A percentile compares a stretch with the other conserved stretches of the same genome.
Conservation (phyloP, 78 protist genomes). For the Monosiga brevicollis region DNA sequence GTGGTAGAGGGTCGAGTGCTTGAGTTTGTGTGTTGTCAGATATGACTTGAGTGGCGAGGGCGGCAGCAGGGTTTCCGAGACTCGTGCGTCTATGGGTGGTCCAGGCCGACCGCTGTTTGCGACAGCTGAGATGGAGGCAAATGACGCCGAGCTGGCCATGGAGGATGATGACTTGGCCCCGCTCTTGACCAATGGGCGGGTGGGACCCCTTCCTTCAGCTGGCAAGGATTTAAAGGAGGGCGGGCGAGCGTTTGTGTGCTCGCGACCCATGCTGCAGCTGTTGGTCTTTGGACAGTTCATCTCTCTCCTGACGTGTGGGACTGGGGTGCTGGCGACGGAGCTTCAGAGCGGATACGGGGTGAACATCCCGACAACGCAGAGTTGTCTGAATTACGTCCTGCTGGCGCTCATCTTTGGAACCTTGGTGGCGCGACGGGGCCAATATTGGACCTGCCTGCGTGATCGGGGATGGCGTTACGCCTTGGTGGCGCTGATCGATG, state of each 20-base stretch:
- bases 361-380: conserved; percentile 50
- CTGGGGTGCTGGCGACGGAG: conserved; percentile 45
- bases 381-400: conserved; percentile 38
- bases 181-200: no score
- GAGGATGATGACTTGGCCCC: no score
- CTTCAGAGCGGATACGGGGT: conserved; percentile 24
- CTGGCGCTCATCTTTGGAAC: conserved; percentile 13
- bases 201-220: no score
- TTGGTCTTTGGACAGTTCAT: conserved; percentile 52
- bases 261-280: not conserved
- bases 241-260: no score
- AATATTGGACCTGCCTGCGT: not conserved
- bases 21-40: not conserved
- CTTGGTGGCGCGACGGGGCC: not conserved
- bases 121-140: no score
- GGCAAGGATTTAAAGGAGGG: no score
- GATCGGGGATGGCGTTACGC: not conserved
- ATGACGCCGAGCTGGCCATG: no score
- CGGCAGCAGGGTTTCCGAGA: not conserved
- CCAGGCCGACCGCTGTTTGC: no score
- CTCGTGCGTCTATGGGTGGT: no score
- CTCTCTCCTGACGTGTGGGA: conserved; percentile 44
- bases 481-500: conserved; percentile 43
- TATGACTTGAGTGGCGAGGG: not conserved
- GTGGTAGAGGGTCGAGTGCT: not conserved